Conservation (phyloP, 768 basidiomycete species). For the Sutorius australiensis region DNA sequence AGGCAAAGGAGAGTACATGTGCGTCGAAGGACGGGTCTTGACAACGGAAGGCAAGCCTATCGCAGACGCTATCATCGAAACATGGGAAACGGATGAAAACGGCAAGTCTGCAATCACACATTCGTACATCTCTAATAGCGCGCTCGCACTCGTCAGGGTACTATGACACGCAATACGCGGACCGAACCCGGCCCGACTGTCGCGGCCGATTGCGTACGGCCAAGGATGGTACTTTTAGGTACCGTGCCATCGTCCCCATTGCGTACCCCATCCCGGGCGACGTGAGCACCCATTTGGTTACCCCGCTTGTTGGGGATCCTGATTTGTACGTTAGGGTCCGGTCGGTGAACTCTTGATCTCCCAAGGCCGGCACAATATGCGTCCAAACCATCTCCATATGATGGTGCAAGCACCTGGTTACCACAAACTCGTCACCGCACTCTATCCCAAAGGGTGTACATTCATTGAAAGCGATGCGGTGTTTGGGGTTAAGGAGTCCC, state of each 20-base stretch:
- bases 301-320: conserved; percentile 4
- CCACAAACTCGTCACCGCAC: conserved; percentile 66
- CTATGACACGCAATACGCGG: conserved; percentile 51
- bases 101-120: conserved; percentile 39
- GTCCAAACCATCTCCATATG: conserved; percentile 80
- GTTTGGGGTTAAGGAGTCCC: conserved; percentile 77
- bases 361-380: conserved; percentile 67
- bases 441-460: conserved; percentile 69
- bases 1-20: conserved; percentile 83
- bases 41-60: conserved; percentile 61
- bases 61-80: conserved; percentile 64
- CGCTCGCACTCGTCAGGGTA: conserved; percentile 9
- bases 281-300: conserved; percentile 29
- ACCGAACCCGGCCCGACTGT: conserved; percentile 62
- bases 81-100: conserved; percentile 75
- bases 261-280: conserved; percentile 78
- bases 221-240: conserved; percentile 63
- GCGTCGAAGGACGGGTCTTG: conserved; percentile 67
- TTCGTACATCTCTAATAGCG: conserved; percentile 5
- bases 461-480: conserved; percentile 71
- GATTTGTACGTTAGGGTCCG: conserved; percentile 47
- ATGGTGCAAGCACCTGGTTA: conserved; percentile 68
- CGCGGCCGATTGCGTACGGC: conserved; percentile 60
- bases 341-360: conserved; percentile 57
- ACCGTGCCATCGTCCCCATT: conserved; percentile 64